Evolutionary conservation across 192 early-diverging fungal species (phyloP), one percentile per base, ranked within the genome.

Genomic region (Coemansia guatemalensis): DNA sequence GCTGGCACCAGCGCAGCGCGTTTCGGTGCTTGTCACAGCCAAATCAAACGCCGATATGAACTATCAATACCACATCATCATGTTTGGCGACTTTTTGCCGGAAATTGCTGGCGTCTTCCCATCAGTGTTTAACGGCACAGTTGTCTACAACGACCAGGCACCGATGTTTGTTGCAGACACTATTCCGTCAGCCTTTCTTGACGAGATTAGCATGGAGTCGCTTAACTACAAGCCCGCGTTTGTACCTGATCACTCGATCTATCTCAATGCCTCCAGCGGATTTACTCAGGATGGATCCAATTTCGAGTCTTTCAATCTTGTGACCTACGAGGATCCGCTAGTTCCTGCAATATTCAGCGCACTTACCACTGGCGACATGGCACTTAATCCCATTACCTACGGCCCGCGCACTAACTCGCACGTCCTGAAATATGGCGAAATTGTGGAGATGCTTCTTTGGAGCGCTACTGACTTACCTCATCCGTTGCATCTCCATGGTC

Each of bases 401-500:
- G 91, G 88, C 56, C 75, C 82, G 48, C 72, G 84, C 56, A 82
- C 87, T n/a, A 82, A 86, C 47, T 73, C 89, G 4, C 70, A 82
- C 54, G 82, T 92, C n/a, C 52, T 91, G 12, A 77, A 85, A 41
- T 74, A 89, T 60, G 48, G 77, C 51, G 72, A 89, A 14, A 80
- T 85, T 50, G 58, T 90, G 26, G 87, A 94, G 74, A 77, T 93
- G 63, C 71, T 89, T 25, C 75, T 93, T 41, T 87, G 82, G 71
- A 95, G 91, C 68, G 56, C 83, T 11, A 88, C 90, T 55, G 44
- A 62, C 48, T 82, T 86, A 30, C 72, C 75, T 53, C 93, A 95
- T 30, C 62, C 83, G 64, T 81, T 93, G 83, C 93, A 95, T 71
- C 71, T 95, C 17, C 93, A 95, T 68, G 93, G 93, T 11, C 91